Evolutionary conservation across 257 asterid species (phyloP), one percentile per base, ranked within the genome.

Genomic region (Solanum habrochaites): DNA sequence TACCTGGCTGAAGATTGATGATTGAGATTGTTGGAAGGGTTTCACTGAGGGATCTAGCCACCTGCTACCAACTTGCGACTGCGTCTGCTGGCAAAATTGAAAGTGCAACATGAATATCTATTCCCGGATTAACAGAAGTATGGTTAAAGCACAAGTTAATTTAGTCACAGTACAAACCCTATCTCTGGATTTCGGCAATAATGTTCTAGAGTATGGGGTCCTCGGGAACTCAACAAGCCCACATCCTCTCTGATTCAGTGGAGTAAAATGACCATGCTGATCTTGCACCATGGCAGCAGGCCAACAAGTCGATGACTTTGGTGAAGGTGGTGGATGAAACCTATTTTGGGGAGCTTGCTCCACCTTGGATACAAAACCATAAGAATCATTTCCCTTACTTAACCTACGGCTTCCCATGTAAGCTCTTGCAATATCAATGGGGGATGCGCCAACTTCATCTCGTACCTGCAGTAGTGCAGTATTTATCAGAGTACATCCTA

Each of bases 401-500:
- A 91, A 67, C 81, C 88, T 89, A 83, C 98, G 94, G 88, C 92
- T 87, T 88, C 98, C 94, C 98, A 97, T 97, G 91, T 92, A 97
- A 73, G 98, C 98, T 89, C 93, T 96, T 58, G 99, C 99, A 91
- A 97, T 91, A 86, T 96, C 98, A 73, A 97, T 89, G 64, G 98
- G 98, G 11, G 98, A 94, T 85, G 98, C 94, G 89, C 95, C 89
- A 90, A 93, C 93, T 87, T 90, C 95, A 91, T 83, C 91, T 52
- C 91, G 91, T 66, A 91, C 94, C 99, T 96, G 91, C 88, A 90
- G 71, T 89, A 86, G 31, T 81, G 88, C 85, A 35, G 42, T 85
- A 52, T 27, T 72, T 43, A 52, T 31, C 21, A 72, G 70, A 72
- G 37, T 32, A 18, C 49, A 85, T 49, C 72, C 39, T 77, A 71